These are phyloP conservation scores for Sarocladiaceae sp. DNA, from an alignment of 2,329 filamentous ascomycete genomes.

Conservation along the genomic window DNA sequence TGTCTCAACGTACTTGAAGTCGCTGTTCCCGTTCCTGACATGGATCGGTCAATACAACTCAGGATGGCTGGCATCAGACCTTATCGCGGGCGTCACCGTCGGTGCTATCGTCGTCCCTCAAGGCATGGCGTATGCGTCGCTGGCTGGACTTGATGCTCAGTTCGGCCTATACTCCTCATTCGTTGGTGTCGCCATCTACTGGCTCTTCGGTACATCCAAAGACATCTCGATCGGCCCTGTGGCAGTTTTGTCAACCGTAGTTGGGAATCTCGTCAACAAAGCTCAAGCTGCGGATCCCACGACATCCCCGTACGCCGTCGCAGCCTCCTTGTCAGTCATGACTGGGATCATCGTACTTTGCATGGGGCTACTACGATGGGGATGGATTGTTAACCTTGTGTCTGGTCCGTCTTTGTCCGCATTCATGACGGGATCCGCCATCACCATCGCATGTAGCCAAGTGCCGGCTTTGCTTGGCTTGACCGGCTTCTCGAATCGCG, in stretches of 20 bases:
- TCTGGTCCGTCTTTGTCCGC: slow-evolving; percentile 84
- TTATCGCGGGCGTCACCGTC: slow-evolving; percentile 66
- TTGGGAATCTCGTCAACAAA: slow-evolving; percentile 71
- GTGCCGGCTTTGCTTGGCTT: slow-evolving; percentile 78
- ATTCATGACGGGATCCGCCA: slow-evolving; percentile 93
- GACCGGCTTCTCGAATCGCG: slow-evolving; percentile 65
- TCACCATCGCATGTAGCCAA: slow-evolving; percentile 83
- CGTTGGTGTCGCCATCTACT: slow-evolving; percentile 90
- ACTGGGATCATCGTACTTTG: slow-evolving; percentile 69
- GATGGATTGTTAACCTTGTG: slow-evolving; percentile 91
- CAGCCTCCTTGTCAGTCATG: slow-evolving; percentile 72
- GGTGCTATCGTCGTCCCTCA: slow-evolving; percentile 81
- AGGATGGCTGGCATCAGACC: slow-evolving; percentile 82
- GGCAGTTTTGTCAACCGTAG: slow-evolving; percentile 88
- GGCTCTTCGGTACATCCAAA: slow-evolving; percentile 97
- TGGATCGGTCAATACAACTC: slow-evolving; percentile 89
- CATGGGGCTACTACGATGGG: slow-evolving; percentile 72
- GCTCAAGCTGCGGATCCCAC: slow-evolving; percentile 41
- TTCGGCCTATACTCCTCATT: slow-evolving; percentile 86
- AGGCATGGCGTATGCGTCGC: slow-evolving; percentile 87
- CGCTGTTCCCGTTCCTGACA: slow-evolving; percentile 78
- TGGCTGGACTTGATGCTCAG: slow-evolving; percentile 73
- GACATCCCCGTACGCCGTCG: slow-evolving; percentile 59
- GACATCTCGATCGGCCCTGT: slow-evolving; percentile 98
- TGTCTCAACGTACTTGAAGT: slow-evolving; percentile 59